Percentiles rank a stretch among this genome's conserved stretches.
Evolutionary conservation across 805 yeast genomes (phyloP).

Genomic region (Sugiyamaella floridensis): DNA sequence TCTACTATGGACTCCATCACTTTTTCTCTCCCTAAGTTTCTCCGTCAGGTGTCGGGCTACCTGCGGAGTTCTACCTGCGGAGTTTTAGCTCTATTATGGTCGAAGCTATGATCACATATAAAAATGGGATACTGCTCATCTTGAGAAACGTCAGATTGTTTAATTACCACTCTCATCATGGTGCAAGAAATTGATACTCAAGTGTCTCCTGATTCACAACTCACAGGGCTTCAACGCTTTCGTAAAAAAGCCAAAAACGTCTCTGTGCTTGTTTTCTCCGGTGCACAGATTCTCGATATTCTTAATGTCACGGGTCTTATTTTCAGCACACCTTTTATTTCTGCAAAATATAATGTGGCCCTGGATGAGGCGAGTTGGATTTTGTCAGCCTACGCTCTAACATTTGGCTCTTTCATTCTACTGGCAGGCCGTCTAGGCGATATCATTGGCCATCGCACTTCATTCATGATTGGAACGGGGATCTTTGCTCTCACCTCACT

Average conservation of each 20-base stretch:
- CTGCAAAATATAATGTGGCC: slow-evolving; percentile 16
- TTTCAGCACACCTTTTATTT: slow-evolving; percentile 17
- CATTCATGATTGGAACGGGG: slow-evolving; percentile 27
- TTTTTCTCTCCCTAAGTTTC: too few species aligned
- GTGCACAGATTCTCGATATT: slow-evolving; percentile 21
- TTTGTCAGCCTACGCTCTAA: slow-evolving; percentile 38
- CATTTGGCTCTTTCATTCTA: slow-evolving; percentile 40
- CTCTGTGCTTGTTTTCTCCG: slow-evolving; percentile 12
- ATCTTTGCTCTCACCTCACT: slow-evolving; percentile 27
- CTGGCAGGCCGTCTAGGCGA: slow-evolving; percentile 39
- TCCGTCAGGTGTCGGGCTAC: too few species aligned
- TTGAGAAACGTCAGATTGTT: too few species aligned
- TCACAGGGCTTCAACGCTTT: slow-evolving; percentile 5
- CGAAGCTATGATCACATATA: too few species aligned
- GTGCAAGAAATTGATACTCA: too few species aligned
- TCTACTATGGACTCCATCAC: too few species aligned
- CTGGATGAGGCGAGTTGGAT: slow-evolving; percentile 32
- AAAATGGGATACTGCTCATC: too few species aligned
- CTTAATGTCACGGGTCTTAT: slow-evolving; percentile 23
- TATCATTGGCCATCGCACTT: slow-evolving; percentile 34
- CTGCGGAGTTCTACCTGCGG: too few species aligned
- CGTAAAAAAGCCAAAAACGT: slow-evolving; percentile 6
- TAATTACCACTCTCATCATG: too few species aligned
- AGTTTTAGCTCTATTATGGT: too few species aligned
- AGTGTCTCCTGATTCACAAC: neutral